Evolutionary conservation across 805 yeast genomes (phyloP).

Genomic region (Metschnikowia bowlesiae): DNA sequence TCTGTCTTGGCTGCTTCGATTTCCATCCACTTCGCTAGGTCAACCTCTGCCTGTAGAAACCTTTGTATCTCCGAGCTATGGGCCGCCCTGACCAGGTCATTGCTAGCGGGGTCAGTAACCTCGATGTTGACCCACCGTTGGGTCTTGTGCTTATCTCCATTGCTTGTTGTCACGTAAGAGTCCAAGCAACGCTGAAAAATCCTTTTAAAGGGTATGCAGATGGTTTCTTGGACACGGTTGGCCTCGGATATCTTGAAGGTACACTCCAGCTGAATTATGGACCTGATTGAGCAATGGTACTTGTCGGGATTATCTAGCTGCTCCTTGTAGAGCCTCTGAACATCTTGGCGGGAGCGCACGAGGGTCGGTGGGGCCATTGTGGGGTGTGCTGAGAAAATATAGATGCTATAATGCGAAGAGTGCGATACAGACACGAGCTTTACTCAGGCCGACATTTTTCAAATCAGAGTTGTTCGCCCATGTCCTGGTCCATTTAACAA

Average conservation of each 20-base stretch:
- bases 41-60: constrained; percentile 36
- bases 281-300: constrained; percentile 30
- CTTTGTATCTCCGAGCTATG: constrained; percentile 27
- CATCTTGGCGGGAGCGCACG: constrained; percentile 29
- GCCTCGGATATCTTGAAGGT: constrained; percentile 30
- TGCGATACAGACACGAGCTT: background rate
- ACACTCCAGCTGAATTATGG: constrained; percentile 40
- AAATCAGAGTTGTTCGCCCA: too few relatives aligned
- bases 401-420: background rate
- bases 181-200: constrained; percentile 38
- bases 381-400: background rate
- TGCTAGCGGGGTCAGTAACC: constrained; percentile 32
- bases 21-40: constrained; percentile 32
- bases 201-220: constrained; percentile 42
- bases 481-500: background rate
- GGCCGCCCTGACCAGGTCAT: constrained; percentile 20
- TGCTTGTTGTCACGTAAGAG: constrained; percentile 17
- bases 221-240: constrained; percentile 28
- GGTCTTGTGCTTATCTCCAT: constrained; percentile 23
- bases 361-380: constrained; percentile 45
- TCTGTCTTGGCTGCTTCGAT: constrained; percentile 3
- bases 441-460: background rate
- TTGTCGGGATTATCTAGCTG: constrained; percentile 29
- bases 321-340: constrained; percentile 22
- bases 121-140: constrained; percentile 39